Evolutionary conservation across 2,329 filamentous ascomycete genomes (phyloP).

Genomic region (Botrytis cinerea): DNA sequence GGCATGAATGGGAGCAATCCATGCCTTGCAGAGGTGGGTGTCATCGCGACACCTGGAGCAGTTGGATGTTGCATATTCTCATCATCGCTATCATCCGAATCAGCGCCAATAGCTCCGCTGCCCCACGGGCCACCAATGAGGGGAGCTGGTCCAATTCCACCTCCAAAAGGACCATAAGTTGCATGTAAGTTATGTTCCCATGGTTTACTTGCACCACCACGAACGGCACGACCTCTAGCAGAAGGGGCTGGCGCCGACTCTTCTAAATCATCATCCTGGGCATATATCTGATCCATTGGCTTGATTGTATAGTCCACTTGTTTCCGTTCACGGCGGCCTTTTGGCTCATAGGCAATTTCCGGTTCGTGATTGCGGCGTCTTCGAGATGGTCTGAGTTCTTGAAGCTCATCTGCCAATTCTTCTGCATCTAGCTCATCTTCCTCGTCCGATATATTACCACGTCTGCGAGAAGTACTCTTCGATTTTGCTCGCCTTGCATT

Average conservation of each 20-base stretch:
- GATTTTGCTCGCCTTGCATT: constrained; percentile 46
- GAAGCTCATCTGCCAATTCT: constrained; percentile 66
- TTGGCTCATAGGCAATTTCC: constrained; percentile 60
- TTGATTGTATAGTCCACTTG: constrained; percentile 85
- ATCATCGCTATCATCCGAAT: constrained; percentile 97
- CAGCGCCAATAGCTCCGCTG: constrained; percentile 72
- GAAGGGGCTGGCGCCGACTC: constrained; percentile 68
- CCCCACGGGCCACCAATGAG: constrained; percentile 67
- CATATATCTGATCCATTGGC: constrained; percentile 67
- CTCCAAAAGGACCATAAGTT: constrained; percentile 90
- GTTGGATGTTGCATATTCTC: constrained; percentile 69
- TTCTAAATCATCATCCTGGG: constrained; percentile 74
- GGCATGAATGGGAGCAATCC: constrained; percentile 53
- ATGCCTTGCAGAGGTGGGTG: constrained; percentile 53
- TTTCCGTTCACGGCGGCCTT: constrained; percentile 59
- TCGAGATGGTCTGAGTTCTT: constrained; percentile 56
- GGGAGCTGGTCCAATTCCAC: constrained; percentile 64
- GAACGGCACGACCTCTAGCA: constrained; percentile 62
- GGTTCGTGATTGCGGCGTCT: constrained; percentile 53
- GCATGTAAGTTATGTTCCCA: constrained; percentile 86
- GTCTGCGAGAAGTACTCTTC: constrained; percentile 50
- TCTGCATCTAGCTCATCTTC: constrained; percentile 61
- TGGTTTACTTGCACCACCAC: constrained; percentile 46
- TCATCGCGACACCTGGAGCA: constrained; percentile 66
- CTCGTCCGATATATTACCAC: constrained; percentile 53